Evolutionary conservation across 73 alveolate species (phyloP).

Genomic region (Diophrys appendiculata): DNA sequence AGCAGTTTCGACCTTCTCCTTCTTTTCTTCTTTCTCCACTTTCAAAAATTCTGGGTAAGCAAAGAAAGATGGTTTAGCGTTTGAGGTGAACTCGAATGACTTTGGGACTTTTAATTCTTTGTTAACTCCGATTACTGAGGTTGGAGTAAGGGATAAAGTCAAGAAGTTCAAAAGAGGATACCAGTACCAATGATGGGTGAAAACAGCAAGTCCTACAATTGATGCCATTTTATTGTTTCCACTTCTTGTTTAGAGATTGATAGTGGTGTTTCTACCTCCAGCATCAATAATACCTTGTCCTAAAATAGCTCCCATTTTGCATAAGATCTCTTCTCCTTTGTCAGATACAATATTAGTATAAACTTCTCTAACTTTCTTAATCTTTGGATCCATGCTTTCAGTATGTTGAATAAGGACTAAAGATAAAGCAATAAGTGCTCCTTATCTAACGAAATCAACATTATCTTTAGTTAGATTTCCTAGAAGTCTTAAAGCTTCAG

Average conservation of each 20-base stretch:
- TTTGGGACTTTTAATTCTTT: slow-evolving; percentile 85
- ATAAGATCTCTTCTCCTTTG: slow-evolving; percentile 89
- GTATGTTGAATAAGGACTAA: slow-evolving; percentile 85
- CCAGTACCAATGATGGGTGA: slow-evolving; percentile 97
- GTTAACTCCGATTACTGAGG: slow-evolving; percentile 92
- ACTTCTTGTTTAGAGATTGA: slow-evolving; percentile 75
- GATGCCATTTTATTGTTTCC: slow-evolving; percentile 90
- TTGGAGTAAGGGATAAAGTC: slow-evolving; percentile 88
- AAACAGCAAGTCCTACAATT: slow-evolving; percentile 90
- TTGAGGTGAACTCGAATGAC: slow-evolving; percentile 75
- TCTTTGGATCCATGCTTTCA: slow-evolving; percentile 86
- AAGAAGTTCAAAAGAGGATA: slow-evolving; percentile 96
- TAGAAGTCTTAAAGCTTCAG: slow-evolving; percentile 83
- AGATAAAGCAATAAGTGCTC: slow-evolving; percentile 90
- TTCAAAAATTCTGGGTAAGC: slow-evolving; percentile 87
- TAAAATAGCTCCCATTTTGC: slow-evolving; percentile 92
- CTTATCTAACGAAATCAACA: slow-evolving; percentile 93
- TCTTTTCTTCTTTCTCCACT: slow-evolving; percentile 76
- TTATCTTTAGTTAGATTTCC: slow-evolving; percentile 91
- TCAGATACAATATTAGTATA: slow-evolving; percentile 79
- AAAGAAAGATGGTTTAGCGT: slow-evolving; percentile 85
- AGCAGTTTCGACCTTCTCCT: slow-evolving; percentile 90
- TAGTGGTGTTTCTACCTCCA: slow-evolving; percentile 94
- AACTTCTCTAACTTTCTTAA: slow-evolving; percentile 75
- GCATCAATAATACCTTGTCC: slow-evolving; percentile 90